A percentile compares a stretch with the other conserved stretches of the same genome.
Evolutionary conservation across 2,329 filamentous ascomycete genomes (phyloP).

Genomic region (Elsinoe australis): DNA sequence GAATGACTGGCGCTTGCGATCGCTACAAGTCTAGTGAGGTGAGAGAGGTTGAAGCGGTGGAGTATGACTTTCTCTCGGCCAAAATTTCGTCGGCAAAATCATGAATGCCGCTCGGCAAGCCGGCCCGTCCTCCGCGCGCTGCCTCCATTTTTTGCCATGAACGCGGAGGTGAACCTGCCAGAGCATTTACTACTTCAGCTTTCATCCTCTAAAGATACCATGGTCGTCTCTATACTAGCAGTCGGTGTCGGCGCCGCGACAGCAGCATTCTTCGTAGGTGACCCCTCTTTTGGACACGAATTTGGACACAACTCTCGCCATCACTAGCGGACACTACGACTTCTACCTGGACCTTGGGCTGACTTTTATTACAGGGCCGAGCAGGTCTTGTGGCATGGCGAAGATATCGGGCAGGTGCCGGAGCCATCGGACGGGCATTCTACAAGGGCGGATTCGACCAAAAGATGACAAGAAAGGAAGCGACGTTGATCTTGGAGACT

Average conservation of each 20-base stretch:
- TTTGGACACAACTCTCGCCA: not conserved
- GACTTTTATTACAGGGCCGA: slow-evolving; percentile 58
- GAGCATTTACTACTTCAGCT: not conserved
- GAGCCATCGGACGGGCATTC: slow-evolving; percentile 75
- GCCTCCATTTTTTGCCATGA: not conserved
- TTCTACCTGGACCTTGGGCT: slow-evolving; percentile 8
- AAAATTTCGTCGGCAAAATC: slow-evolving; percentile 8
- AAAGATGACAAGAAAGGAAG: slow-evolving; percentile 88
- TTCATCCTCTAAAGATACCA: slow-evolving; percentile 28
- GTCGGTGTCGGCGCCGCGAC: slow-evolving; percentile 56
- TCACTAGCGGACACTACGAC: not conserved
- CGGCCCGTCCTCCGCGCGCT: slow-evolving; percentile 1
- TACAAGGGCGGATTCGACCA: slow-evolving; percentile 99
- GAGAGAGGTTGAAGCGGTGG: not conserved
- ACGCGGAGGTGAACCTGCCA: not conserved
- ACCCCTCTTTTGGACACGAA: too few relatives aligned
- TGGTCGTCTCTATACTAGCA: slow-evolving; percentile 50
- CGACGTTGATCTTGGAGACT: slow-evolving; percentile 80
- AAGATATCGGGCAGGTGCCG: slow-evolving; percentile 64
- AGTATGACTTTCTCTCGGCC: not conserved
- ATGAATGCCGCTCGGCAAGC: too few relatives aligned
- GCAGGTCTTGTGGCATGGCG: slow-evolving; percentile 85
- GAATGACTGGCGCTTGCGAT: not conserved
- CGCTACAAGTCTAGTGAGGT: not conserved
- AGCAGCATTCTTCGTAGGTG: slow-evolving; percentile 57